phyloP scores from a whole-genome alignment of 208 protist genomes.

The Acanthamoeba royreba region DNA sequence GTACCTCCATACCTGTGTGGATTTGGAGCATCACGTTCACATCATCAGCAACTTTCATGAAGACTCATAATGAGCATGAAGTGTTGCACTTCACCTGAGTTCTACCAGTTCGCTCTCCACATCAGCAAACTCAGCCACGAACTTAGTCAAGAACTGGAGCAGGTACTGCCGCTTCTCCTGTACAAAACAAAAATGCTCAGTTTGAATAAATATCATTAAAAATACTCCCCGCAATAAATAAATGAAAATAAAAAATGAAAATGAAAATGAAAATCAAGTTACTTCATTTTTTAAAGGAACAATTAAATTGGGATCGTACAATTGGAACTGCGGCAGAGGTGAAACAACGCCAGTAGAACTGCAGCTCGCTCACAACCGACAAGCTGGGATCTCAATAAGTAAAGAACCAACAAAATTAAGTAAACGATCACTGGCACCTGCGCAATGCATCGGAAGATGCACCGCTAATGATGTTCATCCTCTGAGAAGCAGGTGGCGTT shows the following conservation, averaged over 20 bases:
- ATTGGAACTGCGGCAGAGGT: not conserved
- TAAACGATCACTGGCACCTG: not conserved
- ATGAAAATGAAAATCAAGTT: no score
- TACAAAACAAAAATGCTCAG: not conserved
- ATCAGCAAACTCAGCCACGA: not conserved
- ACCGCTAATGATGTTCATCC: not conserved
- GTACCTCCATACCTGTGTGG: not conserved
- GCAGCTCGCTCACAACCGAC: not conserved
- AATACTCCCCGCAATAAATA: no score
- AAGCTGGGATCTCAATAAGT: not conserved
- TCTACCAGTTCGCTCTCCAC: not conserved
- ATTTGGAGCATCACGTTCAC: not conserved
- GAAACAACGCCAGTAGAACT: not conserved
- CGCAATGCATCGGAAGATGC: not conserved
- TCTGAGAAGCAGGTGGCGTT: no score
- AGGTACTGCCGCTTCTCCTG: constrained; percentile 29
- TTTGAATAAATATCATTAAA: no score
- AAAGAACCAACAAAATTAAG: not conserved
- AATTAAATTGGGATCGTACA: not conserved
- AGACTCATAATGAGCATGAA: not conserved
- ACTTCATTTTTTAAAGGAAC: no score
- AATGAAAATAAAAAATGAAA: not conserved
- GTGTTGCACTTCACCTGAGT: not conserved
- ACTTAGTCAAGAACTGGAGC: not conserved
- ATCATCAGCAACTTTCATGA: not conserved